Evolutionary conservation across 352 stramenopile species (phyloP).

Genomic region (Elongisporangium senticosum): DNA sequence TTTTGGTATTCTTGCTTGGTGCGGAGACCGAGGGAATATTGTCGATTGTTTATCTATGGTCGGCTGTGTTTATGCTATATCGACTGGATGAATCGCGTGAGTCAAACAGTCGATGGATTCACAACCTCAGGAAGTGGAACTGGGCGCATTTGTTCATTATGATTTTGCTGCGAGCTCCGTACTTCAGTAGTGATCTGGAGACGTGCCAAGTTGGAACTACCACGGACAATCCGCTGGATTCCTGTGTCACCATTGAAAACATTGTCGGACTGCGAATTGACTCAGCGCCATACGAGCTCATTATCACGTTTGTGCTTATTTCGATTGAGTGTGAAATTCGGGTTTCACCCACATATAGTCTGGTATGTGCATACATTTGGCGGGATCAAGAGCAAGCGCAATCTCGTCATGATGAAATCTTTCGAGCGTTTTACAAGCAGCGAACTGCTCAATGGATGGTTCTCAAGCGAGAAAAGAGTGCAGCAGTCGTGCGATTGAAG

Average conservation of each 20-base stretch:
- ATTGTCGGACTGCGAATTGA: conserved; percentile 55
- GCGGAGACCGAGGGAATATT: conserved; percentile 58
- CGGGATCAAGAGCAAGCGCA: conserved; percentile 43
- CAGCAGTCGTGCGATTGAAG: conserved; percentile 76
- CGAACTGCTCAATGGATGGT: conserved; percentile 69
- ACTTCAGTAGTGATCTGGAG: conserved; percentile 23
- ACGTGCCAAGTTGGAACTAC: conserved; percentile 1
- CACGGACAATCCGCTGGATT: conserved; percentile 14
- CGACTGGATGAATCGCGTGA: conserved; percentile 61
- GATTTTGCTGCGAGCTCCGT: conserved; percentile 60
- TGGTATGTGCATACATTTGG: conserved; percentile 44
- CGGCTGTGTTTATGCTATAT: conserved; percentile 71
- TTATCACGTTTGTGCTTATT: conserved; percentile 77
- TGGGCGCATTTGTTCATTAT: conserved; percentile 81
- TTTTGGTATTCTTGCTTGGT: conserved; percentile 72
- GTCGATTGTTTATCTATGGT: conserved; percentile 74
- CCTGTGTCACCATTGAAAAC: conserved; percentile 66
- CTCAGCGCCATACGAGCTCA: conserved; percentile 53
- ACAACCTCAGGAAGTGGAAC: conserved; percentile 74
- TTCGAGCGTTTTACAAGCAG: conserved; percentile 54
- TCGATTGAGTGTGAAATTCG: conserved; percentile 83
- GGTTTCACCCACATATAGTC: conserved; percentile 45
- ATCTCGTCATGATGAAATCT: conserved; percentile 51
- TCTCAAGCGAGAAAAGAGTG: conserved; percentile 82
- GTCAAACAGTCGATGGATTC: conserved; percentile 57